These are phyloP conservation scores for Candida incommunis DNA, from an alignment of 805 yeast species.

Conservation along the genomic window DNA sequence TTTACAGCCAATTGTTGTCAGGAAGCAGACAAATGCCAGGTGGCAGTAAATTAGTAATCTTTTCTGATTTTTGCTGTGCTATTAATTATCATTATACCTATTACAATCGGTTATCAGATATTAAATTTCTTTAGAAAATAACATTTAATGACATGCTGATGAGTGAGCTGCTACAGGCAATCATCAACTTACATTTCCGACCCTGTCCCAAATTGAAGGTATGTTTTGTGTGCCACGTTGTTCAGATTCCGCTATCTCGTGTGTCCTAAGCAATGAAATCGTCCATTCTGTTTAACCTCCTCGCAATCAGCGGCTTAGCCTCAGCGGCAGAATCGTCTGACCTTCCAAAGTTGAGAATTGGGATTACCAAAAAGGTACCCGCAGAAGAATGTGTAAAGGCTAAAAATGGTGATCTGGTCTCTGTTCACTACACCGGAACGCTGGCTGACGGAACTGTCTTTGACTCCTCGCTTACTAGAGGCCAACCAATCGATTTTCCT, in stretches of 20 bases:
- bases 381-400: slow-evolving; percentile 44
- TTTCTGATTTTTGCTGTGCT: too few species aligned
- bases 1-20: not conserved
- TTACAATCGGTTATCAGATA: too few species aligned
- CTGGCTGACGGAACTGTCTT: slow-evolving; percentile 56
- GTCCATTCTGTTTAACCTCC: not conserved
- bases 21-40: not conserved
- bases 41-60: not conserved
- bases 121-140: too few species aligned
- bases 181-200: too few species aligned
- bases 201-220: too few species aligned
- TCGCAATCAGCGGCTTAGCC: slow-evolving; percentile 1
- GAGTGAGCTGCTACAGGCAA: too few species aligned
- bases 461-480: slow-evolving; percentile 57
- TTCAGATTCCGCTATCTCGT: too few species aligned
- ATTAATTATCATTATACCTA: too few species aligned
- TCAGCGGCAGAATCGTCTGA: slow-evolving; percentile 11
- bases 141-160: too few species aligned
- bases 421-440: slow-evolving; percentile 69
- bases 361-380: slow-evolving; percentile 34
- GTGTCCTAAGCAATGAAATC: not conserved
- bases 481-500: slow-evolving; percentile 53
- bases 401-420: slow-evolving; percentile 47
- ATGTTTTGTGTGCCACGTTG: too few species aligned
- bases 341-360: slow-evolving; percentile 15